Conservation (phyloP, 192 early-diverging fungal species). For the Bifiguratus adelaidae region DNA sequence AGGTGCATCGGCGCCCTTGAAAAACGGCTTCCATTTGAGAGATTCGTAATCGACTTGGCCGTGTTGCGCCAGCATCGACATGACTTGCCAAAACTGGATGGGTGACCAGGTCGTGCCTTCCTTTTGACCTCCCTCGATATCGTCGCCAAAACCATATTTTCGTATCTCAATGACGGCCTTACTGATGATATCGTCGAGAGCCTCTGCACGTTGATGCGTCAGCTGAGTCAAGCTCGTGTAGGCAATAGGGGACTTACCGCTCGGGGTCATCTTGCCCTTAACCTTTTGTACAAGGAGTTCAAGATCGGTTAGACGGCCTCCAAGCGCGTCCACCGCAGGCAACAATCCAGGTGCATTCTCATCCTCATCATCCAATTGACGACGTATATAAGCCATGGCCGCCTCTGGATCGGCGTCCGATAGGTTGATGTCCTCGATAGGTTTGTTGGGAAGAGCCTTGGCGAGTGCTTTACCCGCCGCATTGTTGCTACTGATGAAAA, state of each 20-base stretch:
- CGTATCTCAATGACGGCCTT: slow-evolving; percentile 77
- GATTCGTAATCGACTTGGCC: slow-evolving; percentile 70
- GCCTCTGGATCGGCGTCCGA: slow-evolving; percentile 56
- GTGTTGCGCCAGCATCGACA: slow-evolving; percentile 52
- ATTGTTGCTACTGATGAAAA: slow-evolving; percentile 75
- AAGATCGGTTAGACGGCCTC: slow-evolving; percentile 87
- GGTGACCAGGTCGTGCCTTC: slow-evolving; percentile 69
- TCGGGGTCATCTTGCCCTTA: slow-evolving; percentile 47
- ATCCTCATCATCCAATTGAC: slow-evolving; percentile 23
- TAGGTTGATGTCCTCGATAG: slow-evolving; percentile 56
- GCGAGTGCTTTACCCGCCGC: slow-evolving; percentile 53
- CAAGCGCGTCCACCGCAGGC: slow-evolving; percentile 56
- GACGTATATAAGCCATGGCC: slow-evolving; percentile 47
- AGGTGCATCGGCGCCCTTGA: slow-evolving; percentile 74
- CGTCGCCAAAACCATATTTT: slow-evolving; percentile 76
- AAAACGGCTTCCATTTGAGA: slow-evolving; percentile 68
- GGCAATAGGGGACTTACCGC: slow-evolving; percentile 28
- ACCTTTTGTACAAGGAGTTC: slow-evolving; percentile 86
- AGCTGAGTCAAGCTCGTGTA: not conserved
- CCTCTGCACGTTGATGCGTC: slow-evolving; percentile 21
- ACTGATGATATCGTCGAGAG: slow-evolving; percentile 74
- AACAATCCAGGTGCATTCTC: slow-evolving; percentile 4
- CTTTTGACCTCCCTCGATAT: slow-evolving; percentile 24
- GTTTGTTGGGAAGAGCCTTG: slow-evolving; percentile 59
- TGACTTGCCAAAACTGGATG: slow-evolving; percentile 86